Percentiles rank a stretch among this genome's conserved stretches.
Conservation (phyloP, 192 early-diverging fungal genomes). For the Backusella morwellensis region DNA sequence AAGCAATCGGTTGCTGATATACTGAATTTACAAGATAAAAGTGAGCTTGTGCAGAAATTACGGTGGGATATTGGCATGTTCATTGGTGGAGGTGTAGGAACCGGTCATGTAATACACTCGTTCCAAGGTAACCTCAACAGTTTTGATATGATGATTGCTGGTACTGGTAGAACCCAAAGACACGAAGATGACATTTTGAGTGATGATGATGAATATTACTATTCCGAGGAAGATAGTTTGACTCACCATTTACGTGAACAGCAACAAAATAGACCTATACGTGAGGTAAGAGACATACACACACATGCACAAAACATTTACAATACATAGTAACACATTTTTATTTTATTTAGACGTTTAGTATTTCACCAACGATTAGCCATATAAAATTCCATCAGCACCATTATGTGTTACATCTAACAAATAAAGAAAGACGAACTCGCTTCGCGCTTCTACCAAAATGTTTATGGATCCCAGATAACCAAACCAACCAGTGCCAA, state of each 20-base stretch:
- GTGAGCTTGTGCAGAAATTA: slow-evolving; percentile 11
- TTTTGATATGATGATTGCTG: slow-evolving; percentile 22
- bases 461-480: slow-evolving; percentile 25
- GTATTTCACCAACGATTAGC: neutral
- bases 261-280: neutral
- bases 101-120: slow-evolving; percentile 26
- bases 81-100: slow-evolving; percentile 29
- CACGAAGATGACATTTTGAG: neutral
- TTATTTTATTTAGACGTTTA: slow-evolving; percentile 12
- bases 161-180: slow-evolving; percentile 13
- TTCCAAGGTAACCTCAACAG: slow-evolving; percentile 6
- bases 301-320: neutral
- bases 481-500: slow-evolving; percentile 24
- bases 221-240: neutral
- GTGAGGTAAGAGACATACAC: neutral
- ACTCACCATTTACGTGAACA: neutral
- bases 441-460: slow-evolving; percentile 15
- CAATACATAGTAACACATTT: neutral
- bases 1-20: slow-evolving; percentile 12
- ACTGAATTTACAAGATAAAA: slow-evolving; percentile 14
- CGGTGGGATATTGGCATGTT: slow-evolving; percentile 26
- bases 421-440: slow-evolving; percentile 8
- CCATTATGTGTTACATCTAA: slow-evolving; percentile 21
- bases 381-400: slow-evolving; percentile 16
- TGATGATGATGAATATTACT: neutral